Percentiles rank a stretch among this genome's conserved stretches.
These are phyloP conservation scores for Fusarium denticulatum DNA, from an alignment of 2,329 filamentous ascomycete genomes.

Conservation along the genomic window DNA sequence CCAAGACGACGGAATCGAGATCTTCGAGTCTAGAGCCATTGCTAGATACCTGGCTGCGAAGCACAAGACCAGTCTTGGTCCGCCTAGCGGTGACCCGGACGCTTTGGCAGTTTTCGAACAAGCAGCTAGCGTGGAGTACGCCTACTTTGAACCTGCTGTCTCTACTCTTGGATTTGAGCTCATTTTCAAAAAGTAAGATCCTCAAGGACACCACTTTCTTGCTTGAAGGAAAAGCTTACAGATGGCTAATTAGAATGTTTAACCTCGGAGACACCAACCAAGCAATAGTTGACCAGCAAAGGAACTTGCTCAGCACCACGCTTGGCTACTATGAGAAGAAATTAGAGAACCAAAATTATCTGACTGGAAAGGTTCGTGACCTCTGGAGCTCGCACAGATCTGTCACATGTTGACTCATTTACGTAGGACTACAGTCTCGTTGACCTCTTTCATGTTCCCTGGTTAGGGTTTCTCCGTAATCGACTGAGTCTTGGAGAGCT, in stretches of 20 bases:
- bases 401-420: accelerated
- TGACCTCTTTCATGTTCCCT: neutral
- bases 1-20: neutral
- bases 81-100: neutral
- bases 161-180: neutral
- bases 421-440: neutral
- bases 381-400: too few species aligned
- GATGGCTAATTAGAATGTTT: neutral
- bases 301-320: neutral
- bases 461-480: neutral
- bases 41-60: neutral
- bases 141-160: neutral
- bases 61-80: neutral
- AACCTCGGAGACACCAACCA: neutral
- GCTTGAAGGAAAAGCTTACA: too few species aligned
- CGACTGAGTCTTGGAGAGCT: neutral
- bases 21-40: neutral
- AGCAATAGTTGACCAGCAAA: neutral
- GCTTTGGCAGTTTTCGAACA: neutral
- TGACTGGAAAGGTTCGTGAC: neutral
- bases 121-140: neutral
- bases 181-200: neutral
- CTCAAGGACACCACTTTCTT: too few species aligned
- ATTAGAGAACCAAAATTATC: neutral
- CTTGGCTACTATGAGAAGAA: neutral